These are phyloP conservation scores for Zymoseptoria tritici DNA, from an alignment of 2,329 filamentous ascomycete species.

Conservation along the genomic window DNA sequence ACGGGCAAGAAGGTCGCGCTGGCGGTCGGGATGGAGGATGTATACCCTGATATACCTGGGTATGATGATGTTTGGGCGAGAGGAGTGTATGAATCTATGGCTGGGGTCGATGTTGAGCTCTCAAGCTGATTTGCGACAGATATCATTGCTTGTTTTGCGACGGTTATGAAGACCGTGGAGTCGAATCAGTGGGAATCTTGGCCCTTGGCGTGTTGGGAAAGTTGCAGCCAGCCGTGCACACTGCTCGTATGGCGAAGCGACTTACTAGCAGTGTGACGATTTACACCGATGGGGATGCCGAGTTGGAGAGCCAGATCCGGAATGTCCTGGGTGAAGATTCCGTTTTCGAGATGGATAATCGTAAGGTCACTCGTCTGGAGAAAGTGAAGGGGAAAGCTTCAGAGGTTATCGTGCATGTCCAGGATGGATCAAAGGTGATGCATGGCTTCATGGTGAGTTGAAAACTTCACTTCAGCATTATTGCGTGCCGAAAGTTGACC, in stretches of 20 bases:
- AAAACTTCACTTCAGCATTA: neutral
- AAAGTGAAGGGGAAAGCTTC: neutral
- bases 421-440: neutral
- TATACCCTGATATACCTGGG: constrained; percentile 38
- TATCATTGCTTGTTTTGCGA: constrained; percentile 54
- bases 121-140: neutral
- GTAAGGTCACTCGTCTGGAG: neutral
- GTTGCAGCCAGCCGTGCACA: neutral
- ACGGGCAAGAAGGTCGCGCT: constrained; percentile 49
- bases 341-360: neutral
- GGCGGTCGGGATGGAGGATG: constrained; percentile 48
- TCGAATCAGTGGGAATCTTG: constrained; percentile 40
- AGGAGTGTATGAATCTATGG: constrained; percentile 20
- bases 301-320: neutral
- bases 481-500: neutral
- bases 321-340: neutral
- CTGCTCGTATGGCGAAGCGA: constrained; percentile 4
- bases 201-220: constrained; percentile 33
- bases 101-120: neutral
- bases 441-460: neutral
- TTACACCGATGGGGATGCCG: constrained; percentile 1
- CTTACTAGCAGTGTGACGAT: constrained; percentile 1
- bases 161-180: constrained; percentile 51
- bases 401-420: neutral
- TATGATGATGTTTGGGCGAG: constrained; percentile 5